These are phyloP conservation scores for Larix kaempferi DNA, from an alignment of 75 land plant genomes.

Conservation along the genomic window DNA sequence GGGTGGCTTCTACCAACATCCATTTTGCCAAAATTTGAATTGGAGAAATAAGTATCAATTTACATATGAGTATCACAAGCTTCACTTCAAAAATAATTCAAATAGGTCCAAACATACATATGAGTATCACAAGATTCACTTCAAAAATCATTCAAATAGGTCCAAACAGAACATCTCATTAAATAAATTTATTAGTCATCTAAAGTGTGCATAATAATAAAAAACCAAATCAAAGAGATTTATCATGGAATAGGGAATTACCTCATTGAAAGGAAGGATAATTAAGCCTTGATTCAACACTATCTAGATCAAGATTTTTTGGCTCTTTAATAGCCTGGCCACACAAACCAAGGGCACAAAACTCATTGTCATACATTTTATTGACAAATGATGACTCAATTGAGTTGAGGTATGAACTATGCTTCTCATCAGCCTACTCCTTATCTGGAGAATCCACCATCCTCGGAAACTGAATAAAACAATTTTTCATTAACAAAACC, in stretches of 20 bases:
- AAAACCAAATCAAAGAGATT: background rate
- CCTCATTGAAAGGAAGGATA: conserved; percentile 15
- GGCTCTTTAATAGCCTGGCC: background rate
- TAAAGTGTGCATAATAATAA: background rate
- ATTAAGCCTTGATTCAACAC: conserved; percentile 10
- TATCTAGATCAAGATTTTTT: background rate
- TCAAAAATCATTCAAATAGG: too few species aligned
- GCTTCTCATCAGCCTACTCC: conserved; percentile 54
- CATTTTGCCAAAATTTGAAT: too few species aligned
- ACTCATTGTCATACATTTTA: conserved; percentile 30
- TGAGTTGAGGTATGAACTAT: conserved; percentile 31
- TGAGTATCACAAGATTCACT: too few species aligned
- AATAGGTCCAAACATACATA: too few species aligned
- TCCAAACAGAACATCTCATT: too few species aligned
- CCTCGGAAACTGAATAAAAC: background rate
- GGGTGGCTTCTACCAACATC: too few species aligned
- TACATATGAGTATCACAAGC: too few species aligned
- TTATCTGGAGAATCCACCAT: conserved; percentile 10
- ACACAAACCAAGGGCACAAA: conserved; percentile 5
- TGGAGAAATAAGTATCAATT: too few species aligned
- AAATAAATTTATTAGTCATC: too few species aligned
- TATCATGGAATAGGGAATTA: background rate
- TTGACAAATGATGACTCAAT: conserved; percentile 54
- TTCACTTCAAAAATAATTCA: too few species aligned
- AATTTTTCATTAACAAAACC: background rate